Evolutionary conservation across 2,329 filamentous ascomycete species (phyloP).

Genomic region (Aspergillus pseudonomiae): DNA sequence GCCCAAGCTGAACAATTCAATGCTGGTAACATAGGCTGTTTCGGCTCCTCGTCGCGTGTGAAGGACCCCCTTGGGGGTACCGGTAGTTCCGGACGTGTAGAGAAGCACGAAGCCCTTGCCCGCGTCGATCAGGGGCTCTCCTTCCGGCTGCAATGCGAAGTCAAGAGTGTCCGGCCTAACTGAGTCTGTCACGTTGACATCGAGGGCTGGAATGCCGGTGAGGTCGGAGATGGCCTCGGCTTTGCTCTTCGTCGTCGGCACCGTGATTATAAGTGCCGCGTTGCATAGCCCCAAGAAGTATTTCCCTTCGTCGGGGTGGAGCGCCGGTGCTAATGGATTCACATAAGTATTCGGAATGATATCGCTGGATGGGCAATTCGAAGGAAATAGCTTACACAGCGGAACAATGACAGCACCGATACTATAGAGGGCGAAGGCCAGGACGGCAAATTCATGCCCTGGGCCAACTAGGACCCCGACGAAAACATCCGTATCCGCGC

Average conservation of each 20-base stretch:
- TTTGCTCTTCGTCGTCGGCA: not conserved
- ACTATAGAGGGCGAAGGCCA: not conserved
- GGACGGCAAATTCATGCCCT: not conserved
- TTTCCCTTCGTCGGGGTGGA: not conserved
- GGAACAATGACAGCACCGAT: not conserved
- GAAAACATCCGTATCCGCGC: not conserved
- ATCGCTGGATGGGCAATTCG: too few relatives aligned
- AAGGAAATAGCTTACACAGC: not conserved
- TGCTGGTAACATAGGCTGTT: not conserved
- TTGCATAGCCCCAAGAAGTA: not conserved
- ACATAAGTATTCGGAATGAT: too few relatives aligned
- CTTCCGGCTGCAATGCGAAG: not conserved
- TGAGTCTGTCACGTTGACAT: not conserved
- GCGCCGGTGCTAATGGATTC: not conserved
- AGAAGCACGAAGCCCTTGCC: not conserved
- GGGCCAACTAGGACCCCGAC: not conserved
- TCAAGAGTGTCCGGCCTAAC: not conserved
- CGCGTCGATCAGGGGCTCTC: not conserved
- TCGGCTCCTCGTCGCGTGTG: not conserved
- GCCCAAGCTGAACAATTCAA: not conserved
- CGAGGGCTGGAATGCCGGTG: not conserved
- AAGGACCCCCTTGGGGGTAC: not conserved
- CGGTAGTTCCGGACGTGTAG: not conserved
- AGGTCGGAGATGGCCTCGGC: not conserved
- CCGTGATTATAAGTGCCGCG: not conserved